Evolutionary conservation across 83 land plant species (phyloP).

Genomic region (Thuja plicata): DNA sequence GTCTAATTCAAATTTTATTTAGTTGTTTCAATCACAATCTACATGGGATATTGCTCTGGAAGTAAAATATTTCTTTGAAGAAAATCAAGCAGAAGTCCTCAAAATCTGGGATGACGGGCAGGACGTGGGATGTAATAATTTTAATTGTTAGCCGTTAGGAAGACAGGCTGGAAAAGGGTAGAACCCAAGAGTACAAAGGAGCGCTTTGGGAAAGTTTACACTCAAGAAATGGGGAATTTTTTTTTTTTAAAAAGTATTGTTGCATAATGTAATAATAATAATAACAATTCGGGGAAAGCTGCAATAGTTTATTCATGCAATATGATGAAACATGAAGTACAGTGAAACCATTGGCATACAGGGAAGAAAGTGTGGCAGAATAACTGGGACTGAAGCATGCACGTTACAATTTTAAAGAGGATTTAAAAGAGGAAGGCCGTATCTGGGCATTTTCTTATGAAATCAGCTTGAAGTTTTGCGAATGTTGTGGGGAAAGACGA

Average conservation of each 20-base stretch:
- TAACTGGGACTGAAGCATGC: neutral
- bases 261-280: too few species aligned
- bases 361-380: neutral
- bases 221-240: neutral
- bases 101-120: neutral
- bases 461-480: neutral
- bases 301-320: neutral
- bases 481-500: neutral
- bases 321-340: neutral
- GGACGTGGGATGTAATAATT: neutral
- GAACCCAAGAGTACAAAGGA: neutral
- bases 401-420: neutral
- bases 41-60: neutral
- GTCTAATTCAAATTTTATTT: neutral
- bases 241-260: too few species aligned
- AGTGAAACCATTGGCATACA: neutral
- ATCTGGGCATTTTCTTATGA: neutral
- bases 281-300: too few species aligned
- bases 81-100: neutral
- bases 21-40: too few species aligned
- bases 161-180: constrained; percentile 7
- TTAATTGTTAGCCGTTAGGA: constrained; percentile 4
- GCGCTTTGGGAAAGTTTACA: neutral
- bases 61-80: neutral
- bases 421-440: neutral